A percentile compares a stretch with the other conserved stretches of the same genome.
These are phyloP conservation scores for Trichoderma pleuroti DNA, from an alignment of 2,329 filamentous ascomycete species.

Conservation along the genomic window DNA sequence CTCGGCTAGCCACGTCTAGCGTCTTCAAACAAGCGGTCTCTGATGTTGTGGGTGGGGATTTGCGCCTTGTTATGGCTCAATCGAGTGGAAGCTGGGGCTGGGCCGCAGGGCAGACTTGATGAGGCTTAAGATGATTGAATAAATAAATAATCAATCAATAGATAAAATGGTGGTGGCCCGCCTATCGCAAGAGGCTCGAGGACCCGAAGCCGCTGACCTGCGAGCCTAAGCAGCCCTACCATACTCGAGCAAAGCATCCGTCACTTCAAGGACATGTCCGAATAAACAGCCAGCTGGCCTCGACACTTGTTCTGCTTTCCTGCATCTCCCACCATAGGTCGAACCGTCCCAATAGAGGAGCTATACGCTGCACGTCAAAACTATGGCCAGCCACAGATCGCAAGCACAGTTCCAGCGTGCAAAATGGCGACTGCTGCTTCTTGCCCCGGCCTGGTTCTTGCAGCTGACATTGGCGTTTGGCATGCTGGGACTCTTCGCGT, in stretches of 20 bases:
- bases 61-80: not conserved
- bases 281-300: conserved; percentile 1
- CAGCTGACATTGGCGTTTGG: conserved; percentile 46
- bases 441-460: conserved; percentile 49
- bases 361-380: not conserved
- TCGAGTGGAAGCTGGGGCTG: not conserved
- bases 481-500: conserved; percentile 52
- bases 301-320: not conserved
- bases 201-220: conserved; percentile 1
- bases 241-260: not conserved
- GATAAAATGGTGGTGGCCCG: not conserved
- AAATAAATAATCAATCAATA: not conserved
- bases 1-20: conserved; percentile 16
- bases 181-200: not conserved
- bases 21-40: conserved; percentile 13
- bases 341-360: conserved; percentile 1
- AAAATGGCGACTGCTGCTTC: conserved; percentile 46
- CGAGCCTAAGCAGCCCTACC: conserved; percentile 10
- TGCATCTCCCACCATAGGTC: not conserved
- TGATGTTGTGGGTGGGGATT: not conserved
- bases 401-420: conserved; percentile 52
- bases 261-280: not conserved
- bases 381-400: conserved; percentile 44
- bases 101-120: conserved; percentile 16
- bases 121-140: conserved; percentile 4